A percentile compares a stretch with the other conserved stretches of the same genome.
phyloP scores from a whole-genome alignment of 2,329 filamentous ascomycete species.

The Magnaporthiopsis poae region DNA sequence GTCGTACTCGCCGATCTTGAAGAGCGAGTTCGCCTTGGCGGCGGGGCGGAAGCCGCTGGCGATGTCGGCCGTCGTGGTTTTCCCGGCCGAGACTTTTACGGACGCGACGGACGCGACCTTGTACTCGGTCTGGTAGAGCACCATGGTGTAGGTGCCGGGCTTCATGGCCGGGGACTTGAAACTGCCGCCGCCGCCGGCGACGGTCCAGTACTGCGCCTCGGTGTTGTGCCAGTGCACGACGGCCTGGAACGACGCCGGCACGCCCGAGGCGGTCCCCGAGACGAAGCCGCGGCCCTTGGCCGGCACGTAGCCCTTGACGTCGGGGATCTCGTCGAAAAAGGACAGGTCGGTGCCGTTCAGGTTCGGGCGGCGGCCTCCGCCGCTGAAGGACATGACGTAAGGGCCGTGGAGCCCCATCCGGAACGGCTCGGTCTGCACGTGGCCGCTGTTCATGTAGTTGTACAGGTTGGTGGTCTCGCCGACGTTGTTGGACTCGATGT shows the following conservation, averaged over 20 bases:
- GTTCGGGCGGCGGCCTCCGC: constrained; percentile 46
- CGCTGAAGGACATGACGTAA: constrained; percentile 52
- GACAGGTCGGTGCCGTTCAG: constrained; percentile 38
- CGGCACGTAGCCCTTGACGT: constrained; percentile 47
- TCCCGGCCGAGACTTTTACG: constrained; percentile 42
- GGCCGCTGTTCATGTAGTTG: constrained; percentile 60
- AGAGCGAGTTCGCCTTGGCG: constrained; percentile 38
- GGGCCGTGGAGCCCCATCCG: constrained; percentile 57
- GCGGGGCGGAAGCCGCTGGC: constrained; percentile 31
- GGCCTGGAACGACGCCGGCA: constrained; percentile 39
- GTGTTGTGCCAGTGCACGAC: constrained; percentile 59
- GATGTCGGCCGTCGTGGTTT: constrained; percentile 40
- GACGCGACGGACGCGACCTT: constrained; percentile 37
- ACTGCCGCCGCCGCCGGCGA: constrained; percentile 38
- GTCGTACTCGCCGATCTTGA: constrained; percentile 57
- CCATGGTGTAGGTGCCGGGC: constrained; percentile 59
- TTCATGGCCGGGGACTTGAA: constrained; percentile 60
- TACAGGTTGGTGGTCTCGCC: constrained; percentile 50
- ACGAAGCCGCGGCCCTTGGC: constrained; percentile 48
- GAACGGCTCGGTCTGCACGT: constrained; percentile 51
- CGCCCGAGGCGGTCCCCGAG: constrained; percentile 49
- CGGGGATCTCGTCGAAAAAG: constrained; percentile 47
- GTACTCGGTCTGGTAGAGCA: constrained; percentile 51
- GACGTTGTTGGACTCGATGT: constrained; percentile 57
- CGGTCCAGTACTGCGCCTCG: constrained; percentile 55